Base-by-base conservation (phyloP, 306 rosid genomes). In the Carpinus viminea region DNA sequence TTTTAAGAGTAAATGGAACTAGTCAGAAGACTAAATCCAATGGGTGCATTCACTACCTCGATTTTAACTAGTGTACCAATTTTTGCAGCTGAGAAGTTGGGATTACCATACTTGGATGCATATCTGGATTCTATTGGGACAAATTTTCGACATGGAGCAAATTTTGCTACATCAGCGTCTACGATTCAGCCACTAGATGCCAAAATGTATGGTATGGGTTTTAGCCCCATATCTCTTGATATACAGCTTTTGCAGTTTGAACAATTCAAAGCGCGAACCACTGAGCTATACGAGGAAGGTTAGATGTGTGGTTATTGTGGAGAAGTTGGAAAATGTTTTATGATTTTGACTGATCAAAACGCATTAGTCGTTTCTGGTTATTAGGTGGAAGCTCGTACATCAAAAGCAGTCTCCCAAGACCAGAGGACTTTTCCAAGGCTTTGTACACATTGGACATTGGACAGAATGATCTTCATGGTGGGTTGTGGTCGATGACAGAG, bases 381-480 rank as follows among this genome's bases (percentile, higher is more conserved):
- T 80, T 74, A 54, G 79, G 57, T 68, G 46, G 70, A 45, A 45
- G 55, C 38, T 64, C 74, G 12, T 18, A 68, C 6, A 20, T 26
- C 17, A 7, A 41, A 59, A 43, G 56, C 53, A 66, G 54, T 26
- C 51, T 80, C 31, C 79, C 83, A 48, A 74, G 84, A 46, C 79
- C 80, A 68, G 80, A 47, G 55, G 84, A 68, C 57, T 80, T 80
- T 48, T 38, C 79, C 21, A 80, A 75, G 79, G 84, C 84, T 13
- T 51, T 80, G 7, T 80, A 80, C 79, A 80, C 79, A 26, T 47
- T 74, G 10, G 84, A 80, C 68, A 80, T 80, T 59, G 84, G 84
- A 46, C 84, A 80, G 76, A 80, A 80, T 72, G 83, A 80, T 80
- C 78, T 80, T 45, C 74, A 64, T 66, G 59, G 26, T 43, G 83